Evolutionary conservation across 2,329 filamentous ascomycete species (phyloP).

Genomic region (Neodidymelliopsis sp.): DNA sequence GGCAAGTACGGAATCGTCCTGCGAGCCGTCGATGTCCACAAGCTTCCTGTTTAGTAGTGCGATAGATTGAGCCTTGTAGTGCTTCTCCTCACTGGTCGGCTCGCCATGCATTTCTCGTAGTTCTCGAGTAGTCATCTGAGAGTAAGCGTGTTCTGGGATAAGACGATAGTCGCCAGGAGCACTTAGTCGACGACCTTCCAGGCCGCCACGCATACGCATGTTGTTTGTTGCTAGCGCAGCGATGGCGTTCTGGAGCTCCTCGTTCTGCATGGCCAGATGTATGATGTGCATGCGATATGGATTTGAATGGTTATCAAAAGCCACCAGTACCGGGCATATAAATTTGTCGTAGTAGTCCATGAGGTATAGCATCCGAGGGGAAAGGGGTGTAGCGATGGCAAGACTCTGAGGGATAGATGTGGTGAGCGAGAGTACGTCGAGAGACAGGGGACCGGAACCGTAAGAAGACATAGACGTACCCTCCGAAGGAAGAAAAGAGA

Average conservation of each 20-base stretch:
- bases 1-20: slow-evolving; percentile 85
- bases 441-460: slow-evolving; percentile 48
- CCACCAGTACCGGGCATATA: slow-evolving; percentile 90
- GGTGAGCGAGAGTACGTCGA: slow-evolving; percentile 50
- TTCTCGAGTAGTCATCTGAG: slow-evolving; percentile 47
- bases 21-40: slow-evolving; percentile 75
- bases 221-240: slow-evolving; percentile 90
- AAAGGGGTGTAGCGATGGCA: slow-evolving; percentile 65
- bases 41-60: slow-evolving; percentile 84
- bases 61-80: slow-evolving; percentile 85
- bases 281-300: slow-evolving; percentile 87
- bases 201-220: slow-evolving; percentile 81
- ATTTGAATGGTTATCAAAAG: slow-evolving; percentile 82
- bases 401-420: slow-evolving; percentile 54
- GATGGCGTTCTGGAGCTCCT: slow-evolving; percentile 89
- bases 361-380: slow-evolving; percentile 83
- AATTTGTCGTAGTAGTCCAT: slow-evolving; percentile 94
- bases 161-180: slow-evolving; percentile 40
- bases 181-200: slow-evolving; percentile 53
- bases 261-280: slow-evolving; percentile 76
- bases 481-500: slow-evolving; percentile 51
- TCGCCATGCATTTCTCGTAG: slow-evolving; percentile 57
- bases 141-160: slow-evolving; percentile 49
- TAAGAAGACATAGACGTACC: slow-evolving; percentile 52
- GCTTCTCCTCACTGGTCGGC: slow-evolving; percentile 77